Evolutionary conservation across 2,329 filamentous ascomycete genomes (phyloP).

Genomic region (Cryphonectria parasitica): DNA sequence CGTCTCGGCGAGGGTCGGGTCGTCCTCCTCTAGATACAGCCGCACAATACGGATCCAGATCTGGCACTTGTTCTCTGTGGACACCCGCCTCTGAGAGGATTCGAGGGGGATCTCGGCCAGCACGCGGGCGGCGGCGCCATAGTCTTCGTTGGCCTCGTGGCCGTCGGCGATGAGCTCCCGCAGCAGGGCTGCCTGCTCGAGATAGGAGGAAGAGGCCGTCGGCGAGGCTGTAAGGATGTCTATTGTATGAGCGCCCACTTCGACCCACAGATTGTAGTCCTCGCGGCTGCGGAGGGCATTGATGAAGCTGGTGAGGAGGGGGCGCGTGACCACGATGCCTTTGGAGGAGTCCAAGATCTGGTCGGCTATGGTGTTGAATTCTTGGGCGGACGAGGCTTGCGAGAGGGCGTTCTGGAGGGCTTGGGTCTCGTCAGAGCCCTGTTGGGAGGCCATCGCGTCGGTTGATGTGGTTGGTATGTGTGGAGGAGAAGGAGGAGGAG

Average conservation of each 20-base stretch:
- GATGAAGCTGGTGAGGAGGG: slow-evolving; percentile 71
- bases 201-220: slow-evolving; percentile 67
- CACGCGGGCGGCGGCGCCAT: slow-evolving; percentile 73
- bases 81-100: slow-evolving; percentile 81
- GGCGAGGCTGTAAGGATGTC: slow-evolving; percentile 61
- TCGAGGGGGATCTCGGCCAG: slow-evolving; percentile 88
- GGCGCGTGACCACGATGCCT: slow-evolving; percentile 75
- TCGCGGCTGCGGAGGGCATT: slow-evolving; percentile 62
- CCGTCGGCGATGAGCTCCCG: slow-evolving; percentile 82
- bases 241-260: slow-evolving; percentile 76
- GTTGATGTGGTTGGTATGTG: neutral
- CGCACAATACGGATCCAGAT: slow-evolving; percentile 95
- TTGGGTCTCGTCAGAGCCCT: slow-evolving; percentile 22
- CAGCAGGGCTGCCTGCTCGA: slow-evolving; percentile 81
- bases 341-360: slow-evolving; percentile 70
- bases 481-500: neutral
- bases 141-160: slow-evolving; percentile 83
- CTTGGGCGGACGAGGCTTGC: slow-evolving; percentile 40
- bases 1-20: slow-evolving; percentile 80
- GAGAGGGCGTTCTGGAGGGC: slow-evolving; percentile 24
- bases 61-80: slow-evolving; percentile 78
- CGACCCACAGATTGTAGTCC: slow-evolving; percentile 70
- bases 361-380: slow-evolving; percentile 70
- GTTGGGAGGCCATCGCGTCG: slow-evolving; percentile 26
- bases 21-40: slow-evolving; percentile 92